Evolutionary conservation across 2,329 filamentous ascomycete species (phyloP).

Genomic region (Cercospora zeae-maydis): DNA sequence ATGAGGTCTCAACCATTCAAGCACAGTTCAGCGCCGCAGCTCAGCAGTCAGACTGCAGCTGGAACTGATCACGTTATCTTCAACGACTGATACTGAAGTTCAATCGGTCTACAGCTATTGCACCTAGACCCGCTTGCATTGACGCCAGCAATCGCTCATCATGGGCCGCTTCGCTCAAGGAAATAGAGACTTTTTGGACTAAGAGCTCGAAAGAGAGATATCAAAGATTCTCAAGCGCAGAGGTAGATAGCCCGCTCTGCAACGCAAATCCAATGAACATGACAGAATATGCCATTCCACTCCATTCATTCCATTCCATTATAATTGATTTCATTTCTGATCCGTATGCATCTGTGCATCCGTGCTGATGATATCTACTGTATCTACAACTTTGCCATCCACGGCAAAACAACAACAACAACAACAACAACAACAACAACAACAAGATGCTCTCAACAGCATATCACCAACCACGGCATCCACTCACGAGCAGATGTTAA

Average conservation of each 20-base stretch:
- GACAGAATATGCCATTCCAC: not conserved
- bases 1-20: slow-evolving; percentile 23
- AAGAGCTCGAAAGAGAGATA: too few relatives aligned
- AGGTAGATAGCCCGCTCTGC: not conserved
- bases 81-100: not conserved
- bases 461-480: not conserved
- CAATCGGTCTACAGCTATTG: too few relatives aligned
- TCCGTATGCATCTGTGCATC: slow-evolving; percentile 10
- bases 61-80: not conserved
- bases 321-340: not conserved
- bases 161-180: too few relatives aligned
- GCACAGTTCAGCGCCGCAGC: not conserved
- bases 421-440: not conserved
- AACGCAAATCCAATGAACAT: not conserved
- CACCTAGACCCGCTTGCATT: too few relatives aligned
- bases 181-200: too few relatives aligned
- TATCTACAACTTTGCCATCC: not conserved
- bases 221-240: not conserved
- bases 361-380: slow-evolving; percentile 7
- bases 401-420: not conserved
- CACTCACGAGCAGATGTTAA: not conserved
- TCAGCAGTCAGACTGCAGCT: not conserved
- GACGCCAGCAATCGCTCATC: too few relatives aligned
- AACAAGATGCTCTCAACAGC: not conserved
- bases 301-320: not conserved